These are phyloP conservation scores for Stephania cephalantha DNA, from an alignment of 164 flowering plant genomes.

Conservation along the genomic window DNA sequence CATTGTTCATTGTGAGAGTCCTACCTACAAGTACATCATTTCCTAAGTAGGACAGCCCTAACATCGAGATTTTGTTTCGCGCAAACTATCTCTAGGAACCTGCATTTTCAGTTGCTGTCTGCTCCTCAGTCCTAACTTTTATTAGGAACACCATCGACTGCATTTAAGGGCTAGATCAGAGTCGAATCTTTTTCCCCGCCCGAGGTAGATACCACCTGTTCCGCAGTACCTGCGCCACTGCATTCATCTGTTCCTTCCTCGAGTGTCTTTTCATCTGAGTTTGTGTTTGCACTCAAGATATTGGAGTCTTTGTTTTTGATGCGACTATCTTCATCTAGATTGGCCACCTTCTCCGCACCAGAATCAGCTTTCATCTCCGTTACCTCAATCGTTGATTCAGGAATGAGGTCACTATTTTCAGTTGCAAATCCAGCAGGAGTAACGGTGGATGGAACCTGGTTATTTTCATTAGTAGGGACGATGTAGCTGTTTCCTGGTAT, in stretches of 20 bases:
- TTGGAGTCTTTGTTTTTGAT: background rate
- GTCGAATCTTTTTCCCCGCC: background rate
- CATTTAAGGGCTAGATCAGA: background rate
- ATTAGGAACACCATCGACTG: background rate
- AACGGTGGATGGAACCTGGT: background rate
- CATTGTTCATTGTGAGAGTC: too few relatives aligned
- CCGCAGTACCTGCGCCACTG: too few relatives aligned
- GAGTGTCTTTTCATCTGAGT: background rate
- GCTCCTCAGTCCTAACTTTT: too few relatives aligned
- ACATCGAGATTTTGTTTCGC: background rate
- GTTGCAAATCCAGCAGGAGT: background rate
- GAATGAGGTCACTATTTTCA: background rate
- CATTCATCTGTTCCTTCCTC: background rate
- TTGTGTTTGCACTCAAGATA: background rate
- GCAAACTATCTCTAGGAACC: background rate
- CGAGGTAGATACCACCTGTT: too few relatives aligned
- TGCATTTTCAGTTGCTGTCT: too few relatives aligned
- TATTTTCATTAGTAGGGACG: background rate
- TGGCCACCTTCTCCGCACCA: background rate
- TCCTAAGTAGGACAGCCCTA: background rate
- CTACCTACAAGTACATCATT: too few relatives aligned
- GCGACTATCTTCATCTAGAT: background rate
- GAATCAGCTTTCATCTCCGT: constrained; percentile 6
- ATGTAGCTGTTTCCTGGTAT: background rate
- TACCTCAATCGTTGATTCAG: background rate